phyloP scores from a whole-genome alignment of 2,329 filamentous ascomycete species.

The Dryadomyces sulphureus region DNA sequence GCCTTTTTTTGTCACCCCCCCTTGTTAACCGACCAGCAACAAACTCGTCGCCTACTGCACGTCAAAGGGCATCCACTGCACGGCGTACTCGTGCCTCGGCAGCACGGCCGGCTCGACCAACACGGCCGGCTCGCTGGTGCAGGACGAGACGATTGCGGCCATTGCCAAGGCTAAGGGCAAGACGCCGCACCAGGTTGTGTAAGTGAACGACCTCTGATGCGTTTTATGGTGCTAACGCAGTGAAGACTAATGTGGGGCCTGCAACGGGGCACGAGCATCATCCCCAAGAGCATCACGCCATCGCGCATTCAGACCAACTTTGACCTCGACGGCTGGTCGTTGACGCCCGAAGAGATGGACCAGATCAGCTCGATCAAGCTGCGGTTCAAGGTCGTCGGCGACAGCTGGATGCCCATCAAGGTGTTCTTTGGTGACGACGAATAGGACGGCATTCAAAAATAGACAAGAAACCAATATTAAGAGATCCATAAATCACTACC shows the following conservation, averaged over 20 bases:
- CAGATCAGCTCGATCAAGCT: conserved; percentile 53
- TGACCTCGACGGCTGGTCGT: conserved; percentile 55
- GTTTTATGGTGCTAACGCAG: neutral
- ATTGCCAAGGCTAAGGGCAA: conserved; percentile 53
- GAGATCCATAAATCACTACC: too few species aligned
- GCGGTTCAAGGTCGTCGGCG: conserved; percentile 71
- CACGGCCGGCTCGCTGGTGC: neutral
- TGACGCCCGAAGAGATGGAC: conserved; percentile 58
- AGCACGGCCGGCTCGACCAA: conserved; percentile 53
- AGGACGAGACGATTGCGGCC: conserved; percentile 42
- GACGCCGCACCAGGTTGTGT: conserved; percentile 58
- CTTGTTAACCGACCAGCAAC: too few species aligned
- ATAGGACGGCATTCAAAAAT: too few species aligned
- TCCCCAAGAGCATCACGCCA: conserved; percentile 70
- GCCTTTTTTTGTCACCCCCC: neutral
- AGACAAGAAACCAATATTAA: too few species aligned
- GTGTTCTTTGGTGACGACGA: conserved; percentile 78
- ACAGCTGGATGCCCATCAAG: conserved; percentile 58
- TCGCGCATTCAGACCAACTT: conserved; percentile 64
- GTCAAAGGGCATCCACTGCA: conserved; percentile 59
- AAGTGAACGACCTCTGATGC: neutral
- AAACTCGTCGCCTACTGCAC: conserved; percentile 62
- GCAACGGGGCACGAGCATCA: conserved; percentile 66
- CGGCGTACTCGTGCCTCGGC: conserved; percentile 61
- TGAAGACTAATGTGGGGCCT: conserved; percentile 56